phyloP scores from a whole-genome alignment of 768 basidiomycete genomes.

The Naganishia randhawae region DNA sequence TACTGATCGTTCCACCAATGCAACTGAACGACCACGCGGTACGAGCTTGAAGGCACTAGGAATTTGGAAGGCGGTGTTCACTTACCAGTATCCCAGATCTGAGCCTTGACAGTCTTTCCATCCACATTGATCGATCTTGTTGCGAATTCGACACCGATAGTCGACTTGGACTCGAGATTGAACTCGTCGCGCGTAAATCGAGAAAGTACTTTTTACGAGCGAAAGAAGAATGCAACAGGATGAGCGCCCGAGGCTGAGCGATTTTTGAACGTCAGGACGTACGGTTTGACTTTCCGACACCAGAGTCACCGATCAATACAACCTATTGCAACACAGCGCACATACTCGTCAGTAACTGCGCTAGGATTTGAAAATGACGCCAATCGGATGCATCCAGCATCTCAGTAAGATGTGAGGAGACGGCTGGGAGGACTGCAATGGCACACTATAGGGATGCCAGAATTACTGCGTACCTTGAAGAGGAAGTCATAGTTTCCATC shows the following conservation, averaged over 20 bases:
- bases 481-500: conserved; percentile 98
- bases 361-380: background rate
- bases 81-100: conserved; percentile 97
- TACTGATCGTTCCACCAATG: background rate
- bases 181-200: conserved; percentile 99
- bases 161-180: conserved; percentile 98
- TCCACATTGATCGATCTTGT: conserved; percentile 94
- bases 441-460: background rate
- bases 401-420: background rate
- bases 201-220: conserved; percentile 75
- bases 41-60: background rate
- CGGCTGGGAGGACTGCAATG: background rate
- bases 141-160: conserved; percentile 98
- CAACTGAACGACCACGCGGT: background rate
- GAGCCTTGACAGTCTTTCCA: conserved; percentile 92
- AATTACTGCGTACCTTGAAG: conserved; percentile 71
- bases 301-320: conserved; percentile 97
- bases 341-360: background rate
- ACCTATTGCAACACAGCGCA: conserved; percentile 58
- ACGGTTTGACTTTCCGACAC: conserved; percentile 95
- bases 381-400: background rate
- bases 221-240: background rate
- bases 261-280: conserved; percentile 12
- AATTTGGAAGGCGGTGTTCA: background rate
- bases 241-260: background rate